phyloP scores from a whole-genome alignment of 2,329 filamentous ascomycete species.

The Escovopsis sp. region DNA sequence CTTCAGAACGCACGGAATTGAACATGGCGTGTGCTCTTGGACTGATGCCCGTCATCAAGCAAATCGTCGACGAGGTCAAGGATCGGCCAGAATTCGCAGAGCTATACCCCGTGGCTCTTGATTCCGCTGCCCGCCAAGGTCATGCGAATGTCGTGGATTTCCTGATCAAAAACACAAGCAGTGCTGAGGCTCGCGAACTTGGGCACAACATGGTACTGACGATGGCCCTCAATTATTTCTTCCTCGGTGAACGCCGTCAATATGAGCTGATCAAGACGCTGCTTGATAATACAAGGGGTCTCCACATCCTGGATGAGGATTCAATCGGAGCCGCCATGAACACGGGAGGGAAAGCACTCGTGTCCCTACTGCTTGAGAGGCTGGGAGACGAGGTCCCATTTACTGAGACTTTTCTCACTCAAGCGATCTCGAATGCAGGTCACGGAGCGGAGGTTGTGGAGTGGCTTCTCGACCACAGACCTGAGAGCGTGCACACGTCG shows the following conservation, averaged over 20 bases:
- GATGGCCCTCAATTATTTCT: neutral
- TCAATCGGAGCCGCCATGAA: neutral
- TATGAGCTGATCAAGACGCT: neutral
- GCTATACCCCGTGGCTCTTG: neutral
- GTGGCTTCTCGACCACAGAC: neutral
- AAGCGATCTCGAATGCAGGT: neutral
- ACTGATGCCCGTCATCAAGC: neutral
- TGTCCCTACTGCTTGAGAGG: neutral
- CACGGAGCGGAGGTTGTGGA: neutral
- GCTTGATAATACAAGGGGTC: neutral
- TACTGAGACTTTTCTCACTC: too few relatives aligned
- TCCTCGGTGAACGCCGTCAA: neutral
- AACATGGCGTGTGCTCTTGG: slow-evolving; percentile 5
- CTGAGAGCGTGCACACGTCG: neutral
- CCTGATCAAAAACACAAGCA: neutral
- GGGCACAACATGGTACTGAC: neutral
- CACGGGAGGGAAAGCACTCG: neutral
- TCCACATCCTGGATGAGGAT: neutral
- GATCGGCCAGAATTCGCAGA: neutral
- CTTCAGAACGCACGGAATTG: slow-evolving; percentile 5
- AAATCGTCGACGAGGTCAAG: neutral
- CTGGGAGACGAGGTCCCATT: neutral
- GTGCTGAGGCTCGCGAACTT: neutral
- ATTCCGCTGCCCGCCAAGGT: neutral
- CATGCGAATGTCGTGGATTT: neutral